Percentiles rank a stretch among this genome's conserved stretches.
Conservation (phyloP, 2,329 filamentous ascomycete species). For the Botrytis aclada region DNA sequence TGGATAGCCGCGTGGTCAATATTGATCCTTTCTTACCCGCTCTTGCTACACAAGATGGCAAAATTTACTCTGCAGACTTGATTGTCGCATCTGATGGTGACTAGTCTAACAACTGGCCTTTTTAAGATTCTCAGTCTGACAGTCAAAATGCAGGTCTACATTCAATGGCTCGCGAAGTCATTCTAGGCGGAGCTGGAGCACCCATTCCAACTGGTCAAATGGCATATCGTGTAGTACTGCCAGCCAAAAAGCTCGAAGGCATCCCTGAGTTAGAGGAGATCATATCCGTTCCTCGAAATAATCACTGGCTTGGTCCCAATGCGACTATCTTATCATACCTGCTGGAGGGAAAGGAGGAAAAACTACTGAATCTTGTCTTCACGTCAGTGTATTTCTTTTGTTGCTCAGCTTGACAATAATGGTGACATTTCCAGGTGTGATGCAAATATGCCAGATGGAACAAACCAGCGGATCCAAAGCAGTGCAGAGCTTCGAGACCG, state of each 20-base stretch:
- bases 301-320: slow-evolving; percentile 42
- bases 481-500: background rate
- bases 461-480: background rate
- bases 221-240: slow-evolving; percentile 45
- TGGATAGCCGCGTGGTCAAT: background rate
- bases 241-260: slow-evolving; percentile 41
- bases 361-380: slow-evolving; percentile 1
- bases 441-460: slow-evolving; percentile 2
- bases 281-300: slow-evolving; percentile 42
- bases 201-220: slow-evolving; percentile 43
- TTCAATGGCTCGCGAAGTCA: slow-evolving; percentile 23
- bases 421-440: background rate
- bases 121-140: background rate
- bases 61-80: background rate
- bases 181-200: slow-evolving; percentile 39
- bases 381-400: background rate
- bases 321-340: slow-evolving; percentile 28
- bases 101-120: background rate
- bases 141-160: background rate
- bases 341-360: slow-evolving; percentile 13
- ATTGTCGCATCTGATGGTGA: slow-evolving; percentile 1
- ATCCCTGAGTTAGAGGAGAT: slow-evolving; percentile 43
- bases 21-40: background rate
- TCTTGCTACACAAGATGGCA: background rate
- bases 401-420: background rate